A percentile compares a stretch with the other conserved stretches of the same genome.
phyloP scores from a whole-genome alignment of 1,284 basidiomycete species.

The Trametes versicolor region DNA sequence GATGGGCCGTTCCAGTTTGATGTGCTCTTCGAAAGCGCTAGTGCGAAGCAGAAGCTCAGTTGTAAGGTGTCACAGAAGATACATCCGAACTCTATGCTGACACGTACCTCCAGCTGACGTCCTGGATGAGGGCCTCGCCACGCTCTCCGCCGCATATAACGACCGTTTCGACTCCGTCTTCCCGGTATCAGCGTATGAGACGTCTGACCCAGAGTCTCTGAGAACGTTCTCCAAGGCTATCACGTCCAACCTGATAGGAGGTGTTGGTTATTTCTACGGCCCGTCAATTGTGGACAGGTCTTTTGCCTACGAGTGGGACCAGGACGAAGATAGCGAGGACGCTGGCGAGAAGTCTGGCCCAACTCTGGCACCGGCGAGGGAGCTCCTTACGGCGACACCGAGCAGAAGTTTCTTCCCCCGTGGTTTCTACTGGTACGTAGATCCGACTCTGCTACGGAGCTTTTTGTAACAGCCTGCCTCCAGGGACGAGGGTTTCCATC shows the following conservation, averaged over 20 bases:
- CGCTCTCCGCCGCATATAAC: slow-evolving; percentile 70
- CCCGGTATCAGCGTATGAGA: slow-evolving; percentile 65
- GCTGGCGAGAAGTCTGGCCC: slow-evolving; percentile 62
- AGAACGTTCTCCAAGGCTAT: slow-evolving; percentile 85
- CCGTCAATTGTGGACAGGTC: slow-evolving; percentile 86
- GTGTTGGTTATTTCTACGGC: slow-evolving; percentile 96
- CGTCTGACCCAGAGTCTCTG: slow-evolving; percentile 58
- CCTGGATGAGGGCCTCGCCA: slow-evolving; percentile 75
- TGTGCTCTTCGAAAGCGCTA: slow-evolving; percentile 82
- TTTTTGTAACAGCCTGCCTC: slow-evolving; percentile 5
- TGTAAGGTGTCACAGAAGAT: slow-evolving; percentile 52
- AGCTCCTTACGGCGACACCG: slow-evolving; percentile 91
- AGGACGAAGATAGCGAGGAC: slow-evolving; percentile 69
- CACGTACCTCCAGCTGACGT: slow-evolving; percentile 54
- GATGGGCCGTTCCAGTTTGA: slow-evolving; percentile 89
- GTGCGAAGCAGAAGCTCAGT: slow-evolving; percentile 66
- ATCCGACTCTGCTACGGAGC: slow-evolving; percentile 13
- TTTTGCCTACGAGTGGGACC: slow-evolving; percentile 91
- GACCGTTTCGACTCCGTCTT: slow-evolving; percentile 76
- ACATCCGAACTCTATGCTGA: background rate
- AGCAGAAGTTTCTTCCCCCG: slow-evolving; percentile 96
- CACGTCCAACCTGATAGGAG: slow-evolving; percentile 90
- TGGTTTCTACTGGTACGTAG: slow-evolving; percentile 90
- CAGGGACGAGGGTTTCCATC: slow-evolving; percentile 97
- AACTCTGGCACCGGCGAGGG: slow-evolving; percentile 75